Evolutionary conservation across 805 yeast species (phyloP).

Genomic region (Wickerhamomyces queroliae): DNA sequence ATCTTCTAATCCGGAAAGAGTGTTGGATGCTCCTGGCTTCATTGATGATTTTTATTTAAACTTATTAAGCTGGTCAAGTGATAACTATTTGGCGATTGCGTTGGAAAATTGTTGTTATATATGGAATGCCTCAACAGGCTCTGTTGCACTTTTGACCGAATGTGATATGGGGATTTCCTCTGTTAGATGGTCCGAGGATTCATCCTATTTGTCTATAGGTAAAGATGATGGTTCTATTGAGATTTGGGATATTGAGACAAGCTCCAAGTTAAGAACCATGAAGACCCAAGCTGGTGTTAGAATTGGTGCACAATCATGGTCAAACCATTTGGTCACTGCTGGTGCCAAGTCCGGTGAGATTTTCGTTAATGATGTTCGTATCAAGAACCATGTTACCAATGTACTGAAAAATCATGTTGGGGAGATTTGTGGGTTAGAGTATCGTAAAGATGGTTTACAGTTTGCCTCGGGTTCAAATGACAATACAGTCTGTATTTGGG

Average conservation of each 20-base stretch:
- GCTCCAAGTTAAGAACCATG: slow-evolving; percentile 73
- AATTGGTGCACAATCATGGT: slow-evolving; percentile 83
- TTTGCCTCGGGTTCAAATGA: slow-evolving; percentile 94
- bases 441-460: slow-evolving; percentile 79
- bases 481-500: slow-evolving; percentile 91
- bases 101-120: slow-evolving; percentile 77
- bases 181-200: slow-evolving; percentile 88
- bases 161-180: slow-evolving; percentile 57
- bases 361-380: slow-evolving; percentile 84
- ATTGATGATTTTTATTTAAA: slow-evolving; percentile 90
- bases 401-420: slow-evolving; percentile 67
- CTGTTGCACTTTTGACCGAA: slow-evolving; percentile 65
- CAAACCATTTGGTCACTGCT: slow-evolving; percentile 70
- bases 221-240: slow-evolving; percentile 78
- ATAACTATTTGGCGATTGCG: slow-evolving; percentile 83
- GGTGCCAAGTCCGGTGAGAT: slow-evolving; percentile 86
- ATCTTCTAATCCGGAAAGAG: slow-evolving; percentile 86
- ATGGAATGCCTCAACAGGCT: slow-evolving; percentile 86
- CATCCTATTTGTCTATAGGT: slow-evolving; percentile 80
- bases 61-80: slow-evolving; percentile 80
- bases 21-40: slow-evolving; percentile 93
- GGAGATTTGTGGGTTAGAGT: slow-evolving; percentile 89
- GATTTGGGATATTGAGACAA: slow-evolving; percentile 88
- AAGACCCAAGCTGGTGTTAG: slow-evolving; percentile 62
- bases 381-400: slow-evolving; percentile 66